A percentile compares a stretch with the other conserved stretches of the same genome.
Conservation (phyloP, 2,329 filamentous ascomycete genomes). For the Aquanectria penicillioides region DNA sequence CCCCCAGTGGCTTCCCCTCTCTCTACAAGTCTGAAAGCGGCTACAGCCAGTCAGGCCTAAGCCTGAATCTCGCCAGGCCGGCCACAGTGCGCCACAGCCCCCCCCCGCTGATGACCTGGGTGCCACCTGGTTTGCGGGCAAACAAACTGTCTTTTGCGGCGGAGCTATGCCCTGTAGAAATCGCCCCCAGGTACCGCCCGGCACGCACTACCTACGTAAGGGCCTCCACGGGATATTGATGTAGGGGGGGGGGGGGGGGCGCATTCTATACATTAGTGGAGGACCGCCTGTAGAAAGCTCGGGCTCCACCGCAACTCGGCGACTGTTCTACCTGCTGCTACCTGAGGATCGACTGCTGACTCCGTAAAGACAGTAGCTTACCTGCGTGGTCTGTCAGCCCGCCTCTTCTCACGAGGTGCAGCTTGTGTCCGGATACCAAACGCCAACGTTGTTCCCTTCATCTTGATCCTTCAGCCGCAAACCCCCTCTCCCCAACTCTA, state of each 20-base stretch:
- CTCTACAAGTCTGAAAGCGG: no score
- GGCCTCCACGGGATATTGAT: background rate
- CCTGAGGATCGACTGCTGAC: no score
- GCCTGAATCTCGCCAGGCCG: background rate
- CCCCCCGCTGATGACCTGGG: no score
- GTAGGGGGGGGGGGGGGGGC: background rate
- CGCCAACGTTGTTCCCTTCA: background rate
- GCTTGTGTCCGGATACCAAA: conserved; percentile 5
- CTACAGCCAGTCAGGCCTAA: no score
- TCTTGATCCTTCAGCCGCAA: conserved; percentile 6
- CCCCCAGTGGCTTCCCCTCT: no score
- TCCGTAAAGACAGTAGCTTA: no score
- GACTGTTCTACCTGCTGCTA: no score
- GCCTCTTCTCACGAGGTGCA: conserved; percentile 9
- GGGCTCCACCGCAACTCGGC: conserved; percentile 8
- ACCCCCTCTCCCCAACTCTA: background rate
- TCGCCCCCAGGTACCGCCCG: background rate
- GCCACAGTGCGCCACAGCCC: background rate
- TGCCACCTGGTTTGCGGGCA: no score
- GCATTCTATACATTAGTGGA: background rate
- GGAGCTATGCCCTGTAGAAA: conserved; percentile 14
- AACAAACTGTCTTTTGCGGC: no score
- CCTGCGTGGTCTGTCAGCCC: no score
- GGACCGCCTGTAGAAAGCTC: conserved; percentile 3
- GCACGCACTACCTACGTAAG: background rate